Base-by-base conservation (phyloP, 2,329 filamentous ascomycete species). In the Teratosphaeria epicoccoides region DNA sequence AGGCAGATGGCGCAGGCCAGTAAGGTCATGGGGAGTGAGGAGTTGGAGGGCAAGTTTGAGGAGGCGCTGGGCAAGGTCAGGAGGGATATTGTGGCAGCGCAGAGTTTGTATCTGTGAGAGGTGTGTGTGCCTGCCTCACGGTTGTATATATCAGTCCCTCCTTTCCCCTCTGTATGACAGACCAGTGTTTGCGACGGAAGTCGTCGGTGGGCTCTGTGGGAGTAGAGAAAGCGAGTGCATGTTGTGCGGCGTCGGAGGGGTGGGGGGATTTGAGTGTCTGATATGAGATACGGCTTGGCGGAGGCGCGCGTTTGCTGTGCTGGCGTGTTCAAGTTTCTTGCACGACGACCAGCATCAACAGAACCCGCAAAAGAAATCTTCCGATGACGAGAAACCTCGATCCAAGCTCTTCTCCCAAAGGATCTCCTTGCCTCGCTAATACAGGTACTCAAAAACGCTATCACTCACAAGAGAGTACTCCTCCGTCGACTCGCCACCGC, bases 1-100 rank as follows among this genome's bases (percentile, higher is more conserved):
- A 82, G 93, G 59, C 93, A 98, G 70, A 95, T 97, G 80, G 91
- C 86, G 14, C 87, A 97, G 72, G 93, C 91, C 23, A 82, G 87
- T 59, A 97, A 96, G 73, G 91, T 96, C 57, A 98, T 98, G 93
- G 93, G 93, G 63, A 96, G 87, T 67, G 88, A 95, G 56, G 93
- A 97, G 63, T 75, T 98, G 52, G 86, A 90, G 65, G 80, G 84
- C 66, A 96, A 95, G 73, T 98, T 98, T 66, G 90, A 95, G 64
- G 80, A 83, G 60, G 85, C 88, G 55, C 73, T 98, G 61, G 77
- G 79, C 53, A 93, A 94, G 78, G 86, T 97, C 50, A 81, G 88
- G 69, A 80, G 93, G 64, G 93, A 97, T 68, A 90, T 98, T 68
- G 91, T 98, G 53, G 89, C 91, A 23, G 88, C 91, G 46, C 90